Evolutionary conservation across 768 basidiomycete species (phyloP).

Genomic region (Lyophyllum decastes): DNA sequence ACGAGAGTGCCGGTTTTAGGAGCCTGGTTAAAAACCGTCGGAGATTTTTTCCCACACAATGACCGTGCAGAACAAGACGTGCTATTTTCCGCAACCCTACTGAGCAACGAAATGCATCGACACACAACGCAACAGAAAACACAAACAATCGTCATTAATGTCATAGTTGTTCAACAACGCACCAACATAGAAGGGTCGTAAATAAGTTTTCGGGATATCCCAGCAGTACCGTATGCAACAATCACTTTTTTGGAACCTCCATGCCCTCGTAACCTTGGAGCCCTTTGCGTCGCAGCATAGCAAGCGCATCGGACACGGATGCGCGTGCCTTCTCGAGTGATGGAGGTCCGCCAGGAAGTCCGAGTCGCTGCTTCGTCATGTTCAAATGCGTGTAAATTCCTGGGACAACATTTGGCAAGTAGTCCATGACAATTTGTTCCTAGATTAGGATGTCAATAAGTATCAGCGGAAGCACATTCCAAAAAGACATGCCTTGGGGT

Average conservation of each 20-base stretch:
- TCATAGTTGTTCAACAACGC: not conserved
- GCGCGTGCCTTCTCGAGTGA: slow-evolving; percentile 68
- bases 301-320: slow-evolving; percentile 71
- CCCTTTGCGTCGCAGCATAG: slow-evolving; percentile 58
- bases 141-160: not conserved
- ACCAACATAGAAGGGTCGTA: not conserved
- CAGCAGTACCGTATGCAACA: not conserved
- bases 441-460: slow-evolving; percentile 22
- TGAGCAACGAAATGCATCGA: not conserved
- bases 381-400: slow-evolving; percentile 77
- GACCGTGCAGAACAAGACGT: no score
- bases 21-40: no score
- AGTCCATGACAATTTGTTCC: slow-evolving; percentile 83
- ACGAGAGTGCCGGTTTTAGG: no score
- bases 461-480: slow-evolving; percentile 4
- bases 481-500: slow-evolving; percentile 58
- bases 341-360: slow-evolving; percentile 70
- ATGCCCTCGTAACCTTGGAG: slow-evolving; percentile 21
- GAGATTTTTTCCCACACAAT: no score
- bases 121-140: not conserved
- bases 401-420: slow-evolving; percentile 78
- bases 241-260: slow-evolving; percentile 18
- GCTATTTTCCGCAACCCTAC: no score
- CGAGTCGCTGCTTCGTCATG: slow-evolving; percentile 77
- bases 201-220: not conserved